Evolutionary conservation across 129 eudicot genomes (phyloP), one percentile per base, ranked within the genome.

Genomic region (Silybum marianum): DNA sequence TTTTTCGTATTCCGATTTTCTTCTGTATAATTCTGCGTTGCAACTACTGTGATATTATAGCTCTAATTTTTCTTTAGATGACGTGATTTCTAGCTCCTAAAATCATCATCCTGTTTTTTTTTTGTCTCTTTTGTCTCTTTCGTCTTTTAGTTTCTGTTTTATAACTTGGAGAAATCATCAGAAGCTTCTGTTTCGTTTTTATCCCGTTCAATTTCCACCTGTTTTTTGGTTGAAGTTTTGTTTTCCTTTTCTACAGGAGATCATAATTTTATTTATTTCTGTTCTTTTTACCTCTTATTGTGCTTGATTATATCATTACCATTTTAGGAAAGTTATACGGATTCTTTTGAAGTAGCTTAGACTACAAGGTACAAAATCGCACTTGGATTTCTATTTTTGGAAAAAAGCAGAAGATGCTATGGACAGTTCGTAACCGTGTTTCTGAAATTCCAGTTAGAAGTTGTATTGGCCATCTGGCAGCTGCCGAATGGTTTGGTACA

Each of bases 71-170:
- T 58, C 23, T 7, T 28, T 13, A 12, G 22, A 12, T 32, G 22
- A 30, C 72, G 8, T n/a, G 18, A 77, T 77, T 77, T 77, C 24
- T 78, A 78, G 74, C 81, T 78, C 74, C 48, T 46, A 12, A 68
- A 44, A 24, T 51, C 48, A 48, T 70, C 38, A 2, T 79, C 34
- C 51, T 51, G 30, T 68, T 71, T 32, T 32, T 32, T 32, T 32
- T 1, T 28, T 28, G 30, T 28, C 3, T 32, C 3, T 32, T 32
- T 32, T 32, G 0, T 32, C 6, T 32, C 36, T 32, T 32, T 32
- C 51, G 14, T 34, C 22, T 18, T 12, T 28, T 36, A 63, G 28
- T 40, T 68, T 77, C 14, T 40, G 75, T 26, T 42, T 40, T 19
- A 69, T 78, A 28, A 79, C 8, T n/a, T 28, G 75, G 24, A 42